Conservation (phyloP, 805 yeast species). For the Myxozyma lipomycoides region DNA sequence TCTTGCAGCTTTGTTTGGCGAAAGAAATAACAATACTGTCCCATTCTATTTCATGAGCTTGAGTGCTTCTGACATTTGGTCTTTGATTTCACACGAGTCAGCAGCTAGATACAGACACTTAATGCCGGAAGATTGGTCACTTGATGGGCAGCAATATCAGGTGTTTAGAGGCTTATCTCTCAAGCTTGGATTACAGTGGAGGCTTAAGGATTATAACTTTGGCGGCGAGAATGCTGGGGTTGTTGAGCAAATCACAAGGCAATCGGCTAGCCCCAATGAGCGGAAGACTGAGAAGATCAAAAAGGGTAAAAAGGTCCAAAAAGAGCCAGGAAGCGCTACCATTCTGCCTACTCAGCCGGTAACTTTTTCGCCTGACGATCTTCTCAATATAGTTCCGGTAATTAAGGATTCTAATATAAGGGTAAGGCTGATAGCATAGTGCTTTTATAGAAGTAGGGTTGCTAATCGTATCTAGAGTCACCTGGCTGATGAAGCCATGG, state of each 20-base stretch:
- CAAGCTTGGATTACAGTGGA: slow-evolving; percentile 86
- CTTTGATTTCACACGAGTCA: slow-evolving; percentile 52
- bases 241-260: background rate
- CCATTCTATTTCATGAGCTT: no score
- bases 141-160: slow-evolving; percentile 41
- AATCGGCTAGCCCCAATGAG: slow-evolving; percentile 2
- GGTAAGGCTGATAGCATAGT: background rate
- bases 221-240: slow-evolving; percentile 26
- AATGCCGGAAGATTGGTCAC: slow-evolving; percentile 51
- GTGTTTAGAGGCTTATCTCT: slow-evolving; percentile 67
- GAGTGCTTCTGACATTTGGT: slow-evolving; percentile 45
- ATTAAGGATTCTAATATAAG: slow-evolving; percentile 57
- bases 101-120: slow-evolving; percentile 58
- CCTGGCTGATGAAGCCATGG: slow-evolving; percentile 64
- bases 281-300: slow-evolving; percentile 6
- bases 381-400: slow-evolving; percentile 67
- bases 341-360: background rate
- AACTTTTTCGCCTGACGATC: slow-evolving; percentile 58
- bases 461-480: slow-evolving; percentile 48
- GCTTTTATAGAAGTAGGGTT: background rate
- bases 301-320: background rate
- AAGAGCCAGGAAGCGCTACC: background rate
- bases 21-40: no score
- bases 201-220: slow-evolving; percentile 48
- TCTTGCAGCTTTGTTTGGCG: slow-evolving; percentile 33